phyloP scores from a whole-genome alignment of 306 rosid genomes.

The Nissolia schottii region DNA sequence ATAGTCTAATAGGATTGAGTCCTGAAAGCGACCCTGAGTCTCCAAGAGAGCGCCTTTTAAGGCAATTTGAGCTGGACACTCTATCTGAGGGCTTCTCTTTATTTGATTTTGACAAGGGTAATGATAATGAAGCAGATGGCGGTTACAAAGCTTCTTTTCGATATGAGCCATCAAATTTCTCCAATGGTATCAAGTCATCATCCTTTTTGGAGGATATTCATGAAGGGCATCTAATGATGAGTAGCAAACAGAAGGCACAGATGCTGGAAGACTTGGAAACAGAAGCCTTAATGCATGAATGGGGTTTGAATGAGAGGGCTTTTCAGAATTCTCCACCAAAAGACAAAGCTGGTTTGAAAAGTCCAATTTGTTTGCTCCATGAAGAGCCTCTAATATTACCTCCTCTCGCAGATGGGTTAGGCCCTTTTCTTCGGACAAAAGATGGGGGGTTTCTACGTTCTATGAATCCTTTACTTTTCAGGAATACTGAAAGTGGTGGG shows the following conservation, averaged over 20 bases:
- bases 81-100: conserved; percentile 62
- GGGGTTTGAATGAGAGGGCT: conserved; percentile 79
- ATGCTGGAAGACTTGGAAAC: conserved; percentile 79
- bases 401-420: conserved; percentile 76
- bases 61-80: conserved; percentile 79
- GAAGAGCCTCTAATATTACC: conserved; percentile 60
- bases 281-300: conserved; percentile 77
- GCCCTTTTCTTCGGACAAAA: conserved; percentile 73
- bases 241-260: conserved; percentile 55
- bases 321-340: conserved; percentile 78
- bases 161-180: conserved; percentile 35
- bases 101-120: conserved; percentile 46
- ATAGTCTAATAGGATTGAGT: conserved; percentile 53
- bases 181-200: conserved; percentile 35
- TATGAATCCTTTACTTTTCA: conserved; percentile 75
- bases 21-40: conserved; percentile 75
- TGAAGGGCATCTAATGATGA: conserved; percentile 37
- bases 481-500: conserved; percentile 57
- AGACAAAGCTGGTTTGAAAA: conserved; percentile 55
- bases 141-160: conserved; percentile 23
- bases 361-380: conserved; percentile 49
- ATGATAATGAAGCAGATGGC: conserved; percentile 33
- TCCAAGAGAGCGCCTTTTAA: conserved; percentile 82
- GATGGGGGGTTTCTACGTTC: conserved; percentile 81
- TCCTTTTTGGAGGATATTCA: conserved; percentile 43